These are phyloP conservation scores for Talaromyces rugulosus DNA, from an alignment of 2,329 filamentous ascomycete genomes.

Conservation along the genomic window DNA sequence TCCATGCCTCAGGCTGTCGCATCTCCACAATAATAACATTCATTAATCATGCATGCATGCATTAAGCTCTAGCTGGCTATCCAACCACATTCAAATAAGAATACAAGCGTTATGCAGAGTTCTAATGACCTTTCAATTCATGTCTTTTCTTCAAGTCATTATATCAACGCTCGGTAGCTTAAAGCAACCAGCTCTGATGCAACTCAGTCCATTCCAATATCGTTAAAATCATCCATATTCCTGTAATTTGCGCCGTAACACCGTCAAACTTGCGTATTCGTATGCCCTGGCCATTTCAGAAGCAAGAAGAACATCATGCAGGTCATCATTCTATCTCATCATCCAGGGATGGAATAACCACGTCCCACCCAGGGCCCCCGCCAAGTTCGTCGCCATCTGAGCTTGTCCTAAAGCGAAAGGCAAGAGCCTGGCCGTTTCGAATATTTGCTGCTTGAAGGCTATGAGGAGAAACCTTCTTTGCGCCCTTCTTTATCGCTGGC, in stretches of 20 bases:
- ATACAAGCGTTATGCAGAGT: background rate
- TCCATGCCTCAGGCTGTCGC: background rate
- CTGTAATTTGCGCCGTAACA: background rate
- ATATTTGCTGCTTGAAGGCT: constrained; percentile 26
- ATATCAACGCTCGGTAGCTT: background rate
- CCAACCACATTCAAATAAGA: background rate
- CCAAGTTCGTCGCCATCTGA: constrained; percentile 12
- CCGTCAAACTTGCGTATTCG: background rate
- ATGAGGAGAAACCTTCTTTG: constrained; percentile 20
- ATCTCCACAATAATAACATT: background rate
- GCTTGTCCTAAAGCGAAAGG: constrained; percentile 31
- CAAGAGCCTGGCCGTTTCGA: constrained; percentile 27
- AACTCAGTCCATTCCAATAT: background rate
- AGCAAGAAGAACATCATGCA: background rate
- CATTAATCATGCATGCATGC: background rate
- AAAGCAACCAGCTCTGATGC: background rate
- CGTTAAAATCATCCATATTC: background rate
- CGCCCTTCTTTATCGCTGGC: background rate
- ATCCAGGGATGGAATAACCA: constrained; percentile 30
- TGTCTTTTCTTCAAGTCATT: background rate
- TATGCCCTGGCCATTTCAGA: background rate
- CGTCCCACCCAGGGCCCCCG: constrained; percentile 33
- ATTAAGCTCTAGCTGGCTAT: background rate
- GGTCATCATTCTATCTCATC: constrained; percentile 21
- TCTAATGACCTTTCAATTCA: background rate